Percentiles rank a stretch among this genome's conserved stretches.
Conservation (phyloP, 2,329 filamentous ascomycete species). For the Sporothrix pallida region DNA sequence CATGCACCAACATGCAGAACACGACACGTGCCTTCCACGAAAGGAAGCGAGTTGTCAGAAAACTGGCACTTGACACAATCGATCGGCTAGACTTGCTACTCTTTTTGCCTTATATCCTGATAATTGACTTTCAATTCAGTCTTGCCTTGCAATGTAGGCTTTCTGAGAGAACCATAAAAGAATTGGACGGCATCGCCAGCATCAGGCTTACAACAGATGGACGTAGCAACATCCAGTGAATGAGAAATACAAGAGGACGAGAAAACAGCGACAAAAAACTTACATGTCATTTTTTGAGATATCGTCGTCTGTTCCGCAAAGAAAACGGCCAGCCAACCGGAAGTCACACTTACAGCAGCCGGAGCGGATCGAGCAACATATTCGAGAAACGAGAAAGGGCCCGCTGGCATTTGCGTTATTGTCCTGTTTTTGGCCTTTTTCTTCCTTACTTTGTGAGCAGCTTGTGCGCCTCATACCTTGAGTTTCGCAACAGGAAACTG, state of each 20-base stretch:
- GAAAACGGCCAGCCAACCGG: slow-evolving; percentile 29
- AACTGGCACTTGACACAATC: background rate
- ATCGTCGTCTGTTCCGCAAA: slow-evolving; percentile 28
- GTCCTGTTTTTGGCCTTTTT: background rate
- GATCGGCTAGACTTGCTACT: background rate
- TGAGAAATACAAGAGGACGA: background rate
- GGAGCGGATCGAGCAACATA: slow-evolving; percentile 9
- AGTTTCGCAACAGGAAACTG: slow-evolving; percentile 23
- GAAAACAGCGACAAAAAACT: background rate
- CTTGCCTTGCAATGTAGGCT: background rate
- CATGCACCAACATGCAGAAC: background rate
- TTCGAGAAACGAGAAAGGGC: background rate
- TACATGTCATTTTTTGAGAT: slow-evolving; percentile 3
- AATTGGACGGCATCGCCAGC: background rate
- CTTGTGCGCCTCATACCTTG: background rate
- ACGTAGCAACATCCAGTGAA: too few species aligned
- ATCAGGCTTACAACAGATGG: background rate
- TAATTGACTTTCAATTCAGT: background rate
- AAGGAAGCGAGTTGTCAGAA: background rate
- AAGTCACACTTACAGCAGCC: slow-evolving; percentile 15
- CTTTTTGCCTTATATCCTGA: background rate
- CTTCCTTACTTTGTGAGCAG: background rate
- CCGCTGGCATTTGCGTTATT: background rate
- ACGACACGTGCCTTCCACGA: background rate
- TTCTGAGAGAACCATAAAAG: background rate